phyloP scores from a whole-genome alignment of 768 basidiomycete genomes.

The Naganishia friedmannii region DNA sequence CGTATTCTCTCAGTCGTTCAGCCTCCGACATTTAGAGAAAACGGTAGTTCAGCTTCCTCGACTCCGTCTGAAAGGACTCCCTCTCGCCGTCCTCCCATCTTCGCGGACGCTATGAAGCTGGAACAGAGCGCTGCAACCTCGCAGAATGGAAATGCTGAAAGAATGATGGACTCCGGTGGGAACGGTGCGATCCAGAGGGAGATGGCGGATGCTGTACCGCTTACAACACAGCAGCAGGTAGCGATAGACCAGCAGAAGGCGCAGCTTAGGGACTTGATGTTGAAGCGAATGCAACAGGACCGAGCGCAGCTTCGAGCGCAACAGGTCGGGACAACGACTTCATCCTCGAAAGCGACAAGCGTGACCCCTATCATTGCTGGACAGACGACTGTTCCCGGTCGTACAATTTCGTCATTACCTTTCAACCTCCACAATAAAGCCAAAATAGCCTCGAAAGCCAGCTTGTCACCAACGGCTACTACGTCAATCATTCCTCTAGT shows the following conservation, averaged over 20 bases:
- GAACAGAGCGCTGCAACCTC: background rate
- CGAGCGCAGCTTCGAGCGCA: no score
- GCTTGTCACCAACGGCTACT: background rate
- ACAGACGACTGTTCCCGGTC: background rate
- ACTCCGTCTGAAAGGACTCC: constrained; percentile 1
- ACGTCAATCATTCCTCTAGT: background rate
- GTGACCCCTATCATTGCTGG: background rate
- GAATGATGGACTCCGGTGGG: no score
- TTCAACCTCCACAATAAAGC: background rate
- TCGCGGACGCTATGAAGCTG: background rate
- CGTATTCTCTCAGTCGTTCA: background rate
- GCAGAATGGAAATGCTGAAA: no score
- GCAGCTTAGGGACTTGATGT: no score
- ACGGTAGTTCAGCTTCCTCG: background rate
- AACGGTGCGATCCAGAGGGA: background rate
- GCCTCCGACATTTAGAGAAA: background rate
- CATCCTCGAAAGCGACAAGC: no score
- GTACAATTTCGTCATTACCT: background rate
- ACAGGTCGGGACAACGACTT: no score
- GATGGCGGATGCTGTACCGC: background rate
- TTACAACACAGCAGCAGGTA: background rate
- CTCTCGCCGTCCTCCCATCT: background rate
- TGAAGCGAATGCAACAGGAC: no score
- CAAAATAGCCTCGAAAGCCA: background rate
- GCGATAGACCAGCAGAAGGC: background rate